Evolutionary conservation across 371 early-diverging fungal species (phyloP).

Genomic region (Mortierella sp.): DNA sequence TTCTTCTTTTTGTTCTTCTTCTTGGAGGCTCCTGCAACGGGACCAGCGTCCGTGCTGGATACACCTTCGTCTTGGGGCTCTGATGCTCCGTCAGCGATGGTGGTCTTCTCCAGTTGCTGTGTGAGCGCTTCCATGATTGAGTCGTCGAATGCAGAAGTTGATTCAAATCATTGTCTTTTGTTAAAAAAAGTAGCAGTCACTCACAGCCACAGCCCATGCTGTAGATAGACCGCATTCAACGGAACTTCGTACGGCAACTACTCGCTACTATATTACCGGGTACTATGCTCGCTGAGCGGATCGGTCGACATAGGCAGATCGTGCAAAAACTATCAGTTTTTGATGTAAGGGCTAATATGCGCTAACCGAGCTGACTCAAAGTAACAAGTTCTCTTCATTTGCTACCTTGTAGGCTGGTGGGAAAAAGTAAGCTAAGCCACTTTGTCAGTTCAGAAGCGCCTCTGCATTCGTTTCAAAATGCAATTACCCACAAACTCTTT

Average conservation of each 20-base stretch:
- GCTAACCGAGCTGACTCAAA: too few relatives aligned
- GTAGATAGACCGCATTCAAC: too few relatives aligned
- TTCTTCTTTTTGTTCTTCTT: conserved; percentile 21
- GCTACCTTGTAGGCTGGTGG: neutral
- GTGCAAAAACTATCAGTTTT: too few relatives aligned
- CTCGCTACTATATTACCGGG: too few relatives aligned
- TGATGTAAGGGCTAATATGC: too few relatives aligned
- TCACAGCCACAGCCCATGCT: too few relatives aligned
- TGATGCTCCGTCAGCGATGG: conserved; percentile 9
- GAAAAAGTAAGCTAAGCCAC: neutral
- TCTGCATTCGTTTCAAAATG: neutral
- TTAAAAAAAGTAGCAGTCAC: conserved; percentile 1
- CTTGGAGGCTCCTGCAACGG: conserved; percentile 1
- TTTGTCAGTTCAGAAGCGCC: neutral
- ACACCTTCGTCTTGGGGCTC: neutral
- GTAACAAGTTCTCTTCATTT: too few relatives aligned
- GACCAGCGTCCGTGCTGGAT: neutral
- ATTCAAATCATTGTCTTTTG: neutral
- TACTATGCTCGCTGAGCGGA: too few relatives aligned
- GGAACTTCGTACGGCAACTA: too few relatives aligned
- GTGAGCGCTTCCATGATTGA: conserved; percentile 33
- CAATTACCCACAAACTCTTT: neutral
- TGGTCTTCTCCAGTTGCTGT: conserved; percentile 25
- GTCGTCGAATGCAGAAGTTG: neutral
- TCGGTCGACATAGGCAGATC: too few relatives aligned